Evolutionary conservation across 495 filamentous ascomycete genomes (phyloP).

Genomic region (Extremus antarcticus): DNA sequence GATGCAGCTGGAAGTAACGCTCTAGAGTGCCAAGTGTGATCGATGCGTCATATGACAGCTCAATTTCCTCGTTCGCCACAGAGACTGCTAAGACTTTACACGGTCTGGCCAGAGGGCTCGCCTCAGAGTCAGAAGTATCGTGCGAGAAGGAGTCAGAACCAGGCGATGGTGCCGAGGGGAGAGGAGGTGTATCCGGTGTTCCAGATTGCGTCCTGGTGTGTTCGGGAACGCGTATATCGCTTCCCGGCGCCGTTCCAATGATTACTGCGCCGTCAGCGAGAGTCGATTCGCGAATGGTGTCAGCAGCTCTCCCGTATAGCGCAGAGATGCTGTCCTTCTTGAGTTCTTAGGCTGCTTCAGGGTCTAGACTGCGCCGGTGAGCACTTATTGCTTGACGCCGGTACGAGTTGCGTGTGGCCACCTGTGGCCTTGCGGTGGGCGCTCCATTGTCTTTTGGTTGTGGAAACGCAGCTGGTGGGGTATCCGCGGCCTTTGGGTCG

Average conservation of each 20-base stretch:
- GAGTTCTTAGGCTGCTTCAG: neutral
- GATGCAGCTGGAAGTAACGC: slow-evolving; percentile 2
- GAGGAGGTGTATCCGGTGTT: neutral
- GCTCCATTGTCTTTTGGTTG: neutral
- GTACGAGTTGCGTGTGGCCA: neutral
- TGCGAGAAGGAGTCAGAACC: neutral
- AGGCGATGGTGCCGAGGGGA: neutral
- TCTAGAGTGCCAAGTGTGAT: slow-evolving; percentile 4
- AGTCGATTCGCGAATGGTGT: slow-evolving; percentile 5
- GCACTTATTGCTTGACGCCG: neutral
- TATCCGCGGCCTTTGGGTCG: neutral
- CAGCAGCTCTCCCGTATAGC: slow-evolving; percentile 1
- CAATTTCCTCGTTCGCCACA: neutral
- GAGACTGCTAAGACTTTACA: slow-evolving; percentile 2
- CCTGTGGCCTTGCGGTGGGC: neutral
- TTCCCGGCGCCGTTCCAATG: neutral
- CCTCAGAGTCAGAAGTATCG: neutral
- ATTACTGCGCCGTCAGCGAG: slow-evolving; percentile 5
- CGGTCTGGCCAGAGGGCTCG: neutral
- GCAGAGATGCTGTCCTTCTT: neutral
- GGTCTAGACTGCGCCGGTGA: neutral
- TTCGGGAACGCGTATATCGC: neutral
- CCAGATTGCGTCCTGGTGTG: neutral
- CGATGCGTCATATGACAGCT: neutral
- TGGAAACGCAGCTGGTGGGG: neutral